Conservation (phyloP, 2,329 filamentous ascomycete species). For the Venturiaceae sp. region DNA sequence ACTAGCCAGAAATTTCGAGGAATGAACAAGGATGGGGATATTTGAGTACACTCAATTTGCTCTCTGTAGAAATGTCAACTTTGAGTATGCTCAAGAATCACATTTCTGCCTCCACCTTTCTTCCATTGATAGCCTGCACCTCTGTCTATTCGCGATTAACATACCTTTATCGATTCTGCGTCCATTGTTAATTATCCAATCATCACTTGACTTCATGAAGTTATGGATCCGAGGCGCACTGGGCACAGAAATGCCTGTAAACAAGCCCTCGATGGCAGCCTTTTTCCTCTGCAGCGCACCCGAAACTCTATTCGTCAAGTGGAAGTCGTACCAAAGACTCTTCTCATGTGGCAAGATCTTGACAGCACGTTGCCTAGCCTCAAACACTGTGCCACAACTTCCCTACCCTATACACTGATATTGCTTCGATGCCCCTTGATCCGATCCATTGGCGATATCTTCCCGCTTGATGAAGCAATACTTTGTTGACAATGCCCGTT, state of each 20-base stretch:
- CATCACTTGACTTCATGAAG: background rate
- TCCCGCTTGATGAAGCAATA: too few species aligned
- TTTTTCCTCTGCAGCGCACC: background rate
- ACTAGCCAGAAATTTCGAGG: too few species aligned
- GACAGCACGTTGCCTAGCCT: background rate
- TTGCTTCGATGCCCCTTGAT: background rate
- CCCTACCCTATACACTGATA: background rate
- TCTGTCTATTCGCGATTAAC: too few species aligned
- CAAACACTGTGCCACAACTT: background rate
- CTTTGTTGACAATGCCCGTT: background rate
- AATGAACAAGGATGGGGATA: too few species aligned
- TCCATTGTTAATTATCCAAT: background rate
- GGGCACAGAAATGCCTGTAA: too few species aligned
- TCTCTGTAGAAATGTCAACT: too few species aligned
- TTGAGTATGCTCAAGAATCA: too few species aligned
- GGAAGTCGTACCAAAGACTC: background rate
- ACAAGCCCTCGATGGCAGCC: too few species aligned
- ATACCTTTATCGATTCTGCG: background rate
- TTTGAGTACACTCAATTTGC: too few species aligned
- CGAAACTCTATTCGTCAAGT: background rate
- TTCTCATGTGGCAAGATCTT: background rate
- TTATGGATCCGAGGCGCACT: background rate
- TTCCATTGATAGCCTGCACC: too few species aligned
- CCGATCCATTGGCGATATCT: too few species aligned
- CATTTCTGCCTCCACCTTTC: too few species aligned